Evolutionary conservation across 225 moss, liverwort and hornwort species (phyloP).

Genomic region (Lunularia cruciata): DNA sequence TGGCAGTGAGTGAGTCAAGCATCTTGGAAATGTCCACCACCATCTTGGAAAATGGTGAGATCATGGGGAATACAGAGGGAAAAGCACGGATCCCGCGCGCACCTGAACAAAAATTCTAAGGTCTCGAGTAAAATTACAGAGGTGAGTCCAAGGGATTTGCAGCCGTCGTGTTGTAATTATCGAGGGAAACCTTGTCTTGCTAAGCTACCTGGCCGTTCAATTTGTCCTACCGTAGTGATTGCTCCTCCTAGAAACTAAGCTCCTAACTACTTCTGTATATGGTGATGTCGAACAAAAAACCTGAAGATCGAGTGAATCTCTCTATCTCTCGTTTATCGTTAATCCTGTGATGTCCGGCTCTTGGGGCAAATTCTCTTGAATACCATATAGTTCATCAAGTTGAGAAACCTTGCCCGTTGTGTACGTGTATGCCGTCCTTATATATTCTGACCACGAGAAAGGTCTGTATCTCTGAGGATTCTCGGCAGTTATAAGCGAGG

Average conservation of each 20-base stretch:
- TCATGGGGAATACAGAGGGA: neutral
- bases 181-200: constrained; percentile 1
- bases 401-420: constrained; percentile 29
- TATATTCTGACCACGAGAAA: constrained; percentile 37
- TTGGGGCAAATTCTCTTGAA: constrained; percentile 19
- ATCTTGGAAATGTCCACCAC: constrained; percentile 1
- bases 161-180: constrained; percentile 5
- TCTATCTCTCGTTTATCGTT: neutral
- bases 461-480: constrained; percentile 43
- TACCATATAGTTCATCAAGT: constrained; percentile 36
- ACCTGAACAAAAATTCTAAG: constrained; percentile 13
- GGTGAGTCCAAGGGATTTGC: constrained; percentile 19
- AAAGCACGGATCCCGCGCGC: neutral
- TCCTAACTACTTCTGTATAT: constrained; percentile 17
- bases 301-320: neutral
- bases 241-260: constrained; percentile 11
- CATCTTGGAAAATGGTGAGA: neutral
- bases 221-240: constrained; percentile 14
- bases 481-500: constrained; percentile 36
- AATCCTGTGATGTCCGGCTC: neutral
- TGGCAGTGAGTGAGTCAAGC: constrained; percentile 2
- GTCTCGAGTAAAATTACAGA: constrained; percentile 40
- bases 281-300: neutral
- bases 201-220: constrained; percentile 24
- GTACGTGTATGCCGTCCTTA: constrained; percentile 37